Evolutionary conservation across 1,284 basidiomycete genomes (phyloP), one percentile per base, ranked within the genome.

Genomic region (Cyathus pygmaeus): DNA sequence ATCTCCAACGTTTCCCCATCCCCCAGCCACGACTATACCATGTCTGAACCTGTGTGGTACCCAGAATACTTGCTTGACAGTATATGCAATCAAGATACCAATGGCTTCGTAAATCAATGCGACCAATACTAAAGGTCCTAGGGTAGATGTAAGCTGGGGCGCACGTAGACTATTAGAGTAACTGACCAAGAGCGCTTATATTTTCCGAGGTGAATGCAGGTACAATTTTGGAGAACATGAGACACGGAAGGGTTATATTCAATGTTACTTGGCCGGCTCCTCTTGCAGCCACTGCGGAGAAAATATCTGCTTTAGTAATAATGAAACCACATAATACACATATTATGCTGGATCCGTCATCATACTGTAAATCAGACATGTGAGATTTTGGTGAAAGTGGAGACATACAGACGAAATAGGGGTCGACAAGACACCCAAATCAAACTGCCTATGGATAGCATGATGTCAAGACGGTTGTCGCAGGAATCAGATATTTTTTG

Each of bases 221-320:
- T 0, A 94, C 85, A 62, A 94, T 92, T 64, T 89, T 92, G 2
- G 89, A 89, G 73, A 94, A 94, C 77, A 94, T 81, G 13, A 94
- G 82, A 59, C 85, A 85, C 3, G 93, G 93, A 1, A 91, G 70
- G 0, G 86, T 81, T 59, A 94, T 83, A 66, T 92, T 93, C 83
- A 92, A 74, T 26, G 87, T 70, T 7, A 91, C 77, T 64, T 91
- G 88, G 1, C 88, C 88, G 1, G 82, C 81, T 7, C 88, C 87
- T 57, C 84, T 75, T 17, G 89, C 85, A 15, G 88, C 90, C 23
- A 85, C 76, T 2, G 80, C 71, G 3, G 90, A 85, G 57, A 91
- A 86, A 23, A 90, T 81, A 54, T 89, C 88, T 2, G 80, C 81
- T 69, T 86, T 90, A 1, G 90, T 87, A 56, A 89, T 79, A 4